phyloP scores from a whole-genome alignment of 108 stramenopile genomes.

The Pseudonitzschia multistriata region DNA sequence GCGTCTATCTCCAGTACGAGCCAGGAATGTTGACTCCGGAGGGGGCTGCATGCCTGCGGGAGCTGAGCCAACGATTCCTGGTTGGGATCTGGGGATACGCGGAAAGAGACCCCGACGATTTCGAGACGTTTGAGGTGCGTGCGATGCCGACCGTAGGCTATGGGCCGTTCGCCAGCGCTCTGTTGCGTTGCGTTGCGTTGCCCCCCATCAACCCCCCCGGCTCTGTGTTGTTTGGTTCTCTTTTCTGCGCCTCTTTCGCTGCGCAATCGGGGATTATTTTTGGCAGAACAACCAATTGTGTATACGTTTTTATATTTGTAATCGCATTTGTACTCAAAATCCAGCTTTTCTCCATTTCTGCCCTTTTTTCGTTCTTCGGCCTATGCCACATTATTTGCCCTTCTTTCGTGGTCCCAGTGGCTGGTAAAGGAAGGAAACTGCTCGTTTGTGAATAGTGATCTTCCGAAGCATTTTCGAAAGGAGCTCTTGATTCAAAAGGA shows the following conservation, averaged over 20 bases:
- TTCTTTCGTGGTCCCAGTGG: background rate
- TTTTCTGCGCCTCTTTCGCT: background rate
- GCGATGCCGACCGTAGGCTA: background rate
- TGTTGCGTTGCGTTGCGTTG: background rate
- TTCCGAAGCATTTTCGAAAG: constrained; percentile 56
- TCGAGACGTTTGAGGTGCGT: constrained; percentile 39
- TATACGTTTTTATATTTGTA: background rate
- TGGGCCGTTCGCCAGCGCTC: background rate
- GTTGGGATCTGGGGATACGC: constrained; percentile 64
- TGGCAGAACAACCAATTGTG: background rate
- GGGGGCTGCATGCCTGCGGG: constrained; percentile 42
- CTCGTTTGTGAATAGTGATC: constrained; percentile 71
- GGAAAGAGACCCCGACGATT: constrained; percentile 68
- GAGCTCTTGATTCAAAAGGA: constrained; percentile 19
- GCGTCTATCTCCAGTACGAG: constrained; percentile 75
- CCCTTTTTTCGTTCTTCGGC: background rate
- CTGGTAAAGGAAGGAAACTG: constrained; percentile 60
- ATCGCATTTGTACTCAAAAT: background rate
- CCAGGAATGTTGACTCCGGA: constrained; percentile 53
- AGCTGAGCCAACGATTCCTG: constrained; percentile 38
- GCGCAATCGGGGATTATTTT: too few relatives aligned
- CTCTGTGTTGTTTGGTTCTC: background rate
- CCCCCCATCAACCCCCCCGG: too few relatives aligned
- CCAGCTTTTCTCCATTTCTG: background rate
- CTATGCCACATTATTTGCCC: too few relatives aligned